Evolutionary conservation across 768 basidiomycete species (phyloP), one percentile per base, ranked within the genome.

Genomic region (Pleurotus tuoliensis): DNA sequence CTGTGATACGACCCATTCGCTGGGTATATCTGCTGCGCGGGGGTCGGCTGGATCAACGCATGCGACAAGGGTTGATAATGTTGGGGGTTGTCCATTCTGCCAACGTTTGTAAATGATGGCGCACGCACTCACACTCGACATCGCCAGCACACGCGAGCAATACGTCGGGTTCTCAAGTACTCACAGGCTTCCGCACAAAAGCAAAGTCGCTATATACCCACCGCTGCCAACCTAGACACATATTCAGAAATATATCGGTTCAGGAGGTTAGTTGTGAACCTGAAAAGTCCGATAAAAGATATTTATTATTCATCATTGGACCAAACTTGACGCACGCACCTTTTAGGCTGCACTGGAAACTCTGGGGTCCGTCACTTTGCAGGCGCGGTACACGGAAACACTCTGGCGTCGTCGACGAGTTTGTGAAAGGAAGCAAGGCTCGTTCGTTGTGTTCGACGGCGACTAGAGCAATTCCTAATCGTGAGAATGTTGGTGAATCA

Each of bases 31-130:
- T 57, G 59, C 51, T 57, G 69, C 38, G 63, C 68, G 61, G 57
- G 67, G 66, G 68, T 73, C 59, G 82, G 86, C 0, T 84, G 85
- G 67, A 87, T 76, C 39, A 91, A 76, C 43, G 89, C 89, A 75
- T 89, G 86, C 55, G 88, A 91, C 63, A 91, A 78, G 24, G 89
- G 86, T 59, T 89, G 88, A 72, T 91, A 88, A 60, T 87, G 86
- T 67, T 90, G 87, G 55, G 87, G 86, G 68, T 88, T 88, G 71
- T 88, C 79, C 81, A 82, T 82, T 20, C 15, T 41, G 39, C 18
- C 51, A 16, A 24, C 25, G 15, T 12, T 16, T 3, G 24, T 39
- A 52, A 11, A 39, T 39, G 40, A 16, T 39, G 48, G 50, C 34
- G 47, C 57, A 53, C 51, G 40, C 40, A 22, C 22, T 52, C 51